phyloP scores from a whole-genome alignment of 306 rosid species.

The Cucumis sativus region DNA sequence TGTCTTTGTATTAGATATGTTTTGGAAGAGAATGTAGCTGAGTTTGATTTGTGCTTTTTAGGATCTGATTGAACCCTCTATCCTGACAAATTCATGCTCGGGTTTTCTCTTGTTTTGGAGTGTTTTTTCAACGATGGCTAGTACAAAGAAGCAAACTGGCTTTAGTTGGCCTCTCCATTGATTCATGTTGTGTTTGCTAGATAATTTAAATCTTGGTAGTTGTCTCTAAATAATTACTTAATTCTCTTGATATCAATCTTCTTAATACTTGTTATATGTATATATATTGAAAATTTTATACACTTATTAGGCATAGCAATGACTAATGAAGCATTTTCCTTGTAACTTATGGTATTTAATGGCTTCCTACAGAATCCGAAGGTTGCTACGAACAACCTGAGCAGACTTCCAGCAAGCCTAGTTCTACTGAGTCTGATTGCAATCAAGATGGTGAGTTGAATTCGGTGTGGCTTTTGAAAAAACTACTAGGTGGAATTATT shows the following conservation, averaged over 20 bases:
- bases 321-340: background rate
- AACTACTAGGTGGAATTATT: background rate
- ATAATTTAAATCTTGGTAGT: background rate
- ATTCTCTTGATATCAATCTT: background rate
- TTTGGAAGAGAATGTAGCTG: background rate
- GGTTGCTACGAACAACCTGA: constrained; percentile 71
- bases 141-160: background rate
- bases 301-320: background rate
- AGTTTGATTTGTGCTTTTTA: background rate
- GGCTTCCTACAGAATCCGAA: constrained; percentile 29
- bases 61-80: background rate
- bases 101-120: background rate
- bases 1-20: background rate
- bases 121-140: background rate
- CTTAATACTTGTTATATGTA: background rate
- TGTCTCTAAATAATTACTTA: background rate
- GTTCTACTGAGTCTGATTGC: constrained; percentile 49
- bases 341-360: background rate
- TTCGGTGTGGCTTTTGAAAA: background rate
- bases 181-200: background rate
- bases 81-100: background rate
- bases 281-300: background rate
- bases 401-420: constrained; percentile 43
- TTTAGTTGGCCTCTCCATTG: background rate
- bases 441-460: constrained; percentile 51